Conservation (phyloP, 78 protist species). For the Chrysochromulina parva region DNA sequence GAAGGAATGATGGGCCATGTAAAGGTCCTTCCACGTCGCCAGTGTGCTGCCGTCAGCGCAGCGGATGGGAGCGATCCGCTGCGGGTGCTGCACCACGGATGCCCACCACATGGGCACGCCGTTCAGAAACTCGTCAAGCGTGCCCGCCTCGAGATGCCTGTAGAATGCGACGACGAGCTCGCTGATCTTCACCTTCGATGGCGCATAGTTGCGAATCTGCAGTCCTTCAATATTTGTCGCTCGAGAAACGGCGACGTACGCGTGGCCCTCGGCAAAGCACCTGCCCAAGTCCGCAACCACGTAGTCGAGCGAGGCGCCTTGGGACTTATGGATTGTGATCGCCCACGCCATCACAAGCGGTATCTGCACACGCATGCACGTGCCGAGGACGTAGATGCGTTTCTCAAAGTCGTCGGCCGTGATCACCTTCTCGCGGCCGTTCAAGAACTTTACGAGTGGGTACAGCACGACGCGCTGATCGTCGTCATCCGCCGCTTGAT, state of each 20-base stretch:
- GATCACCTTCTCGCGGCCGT: background rate
- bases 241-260: constrained; percentile 89
- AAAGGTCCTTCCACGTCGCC: no score
- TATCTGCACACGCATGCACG: constrained; percentile 62
- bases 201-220: background rate
- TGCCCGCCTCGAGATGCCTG: background rate
- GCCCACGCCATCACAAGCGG: constrained; percentile 94
- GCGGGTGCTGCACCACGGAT: background rate
- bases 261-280: constrained; percentile 83
- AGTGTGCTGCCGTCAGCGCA: no score
- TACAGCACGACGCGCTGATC: background rate
- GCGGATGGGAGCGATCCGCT: no score
- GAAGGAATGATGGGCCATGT: no score
- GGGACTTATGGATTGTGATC: constrained; percentile 87
- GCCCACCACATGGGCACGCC: constrained; percentile 3
- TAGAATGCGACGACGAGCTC: background rate
- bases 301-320: constrained; percentile 85
- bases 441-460: constrained; percentile 4
- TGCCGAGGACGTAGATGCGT: background rate
- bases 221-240: constrained; percentile 57
- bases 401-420: background rate
- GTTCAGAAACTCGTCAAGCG: background rate
- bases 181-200: background rate
- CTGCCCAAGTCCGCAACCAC: constrained; percentile 59
- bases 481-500: background rate